Evolutionary conservation across 202 grass and related monocot genomes (phyloP).

Genomic region (Zizania palustris): DNA sequence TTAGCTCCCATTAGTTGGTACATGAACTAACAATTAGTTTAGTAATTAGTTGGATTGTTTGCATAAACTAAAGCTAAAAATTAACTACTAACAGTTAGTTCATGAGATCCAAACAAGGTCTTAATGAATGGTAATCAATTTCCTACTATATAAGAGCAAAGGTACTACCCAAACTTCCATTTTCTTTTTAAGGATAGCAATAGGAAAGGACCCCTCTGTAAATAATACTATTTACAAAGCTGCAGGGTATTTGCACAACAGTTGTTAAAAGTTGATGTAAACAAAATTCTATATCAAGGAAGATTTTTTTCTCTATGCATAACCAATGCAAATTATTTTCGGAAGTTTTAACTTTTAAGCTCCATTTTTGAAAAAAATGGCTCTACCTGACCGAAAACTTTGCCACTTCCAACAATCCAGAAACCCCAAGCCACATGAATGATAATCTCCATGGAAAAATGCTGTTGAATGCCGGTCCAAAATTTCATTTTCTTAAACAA

Average conservation of each 20-base stretch:
- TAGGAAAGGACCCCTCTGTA: neutral
- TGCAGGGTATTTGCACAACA: neutral
- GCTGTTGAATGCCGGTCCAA: neutral
- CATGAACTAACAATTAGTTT: too few relatives aligned
- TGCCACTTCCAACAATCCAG: too few relatives aligned
- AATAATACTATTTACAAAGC: neutral
- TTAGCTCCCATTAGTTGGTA: too few relatives aligned
- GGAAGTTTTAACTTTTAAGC: neutral
- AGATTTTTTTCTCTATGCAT: neutral
- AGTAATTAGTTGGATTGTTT: too few relatives aligned
- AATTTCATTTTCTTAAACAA: constrained; percentile 22
- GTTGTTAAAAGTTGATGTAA: neutral
- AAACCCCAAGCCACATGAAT: neutral
- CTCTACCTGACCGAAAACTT: neutral
- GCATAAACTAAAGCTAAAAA: too few relatives aligned
- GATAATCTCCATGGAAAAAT: neutral
- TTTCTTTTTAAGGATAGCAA: neutral
- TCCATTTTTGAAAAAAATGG: neutral
- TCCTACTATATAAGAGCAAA: neutral
- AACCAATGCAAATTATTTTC: neutral
- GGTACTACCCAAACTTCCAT: neutral
- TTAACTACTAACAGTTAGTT: too few relatives aligned
- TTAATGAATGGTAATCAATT: neutral
- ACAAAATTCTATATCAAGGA: neutral
- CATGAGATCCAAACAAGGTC: too few relatives aligned